Evolutionary conservation across 441 rosid genomes (phyloP).

Genomic region (Cnidoscolus chayamansa): DNA sequence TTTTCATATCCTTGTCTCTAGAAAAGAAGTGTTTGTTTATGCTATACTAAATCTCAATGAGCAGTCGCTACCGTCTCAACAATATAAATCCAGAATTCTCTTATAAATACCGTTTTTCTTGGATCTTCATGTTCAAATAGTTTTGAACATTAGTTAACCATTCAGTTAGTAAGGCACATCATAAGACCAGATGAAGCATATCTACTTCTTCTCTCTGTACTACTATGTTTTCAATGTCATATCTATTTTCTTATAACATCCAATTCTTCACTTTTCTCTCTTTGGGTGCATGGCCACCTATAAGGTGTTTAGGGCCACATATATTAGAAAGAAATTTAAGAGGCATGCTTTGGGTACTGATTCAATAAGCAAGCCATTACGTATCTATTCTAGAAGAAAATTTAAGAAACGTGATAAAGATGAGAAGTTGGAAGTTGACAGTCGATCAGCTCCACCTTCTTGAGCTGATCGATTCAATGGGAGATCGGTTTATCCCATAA

Average conservation of each 20-base stretch:
- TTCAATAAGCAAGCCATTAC: no score
- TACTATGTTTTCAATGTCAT: not conserved
- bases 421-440: no score
- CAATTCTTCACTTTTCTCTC: not conserved
- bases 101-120: not conserved
- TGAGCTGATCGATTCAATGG: no score
- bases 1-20: slow-evolving; percentile 1
- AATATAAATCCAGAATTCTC: not conserved
- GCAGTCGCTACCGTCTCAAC: not conserved
- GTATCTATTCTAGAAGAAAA: no score
- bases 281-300: no score
- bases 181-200: not conserved
- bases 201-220: not conserved
- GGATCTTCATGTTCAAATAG: slow-evolving; percentile 6
- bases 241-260: not conserved
- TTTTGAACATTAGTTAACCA: not conserved
- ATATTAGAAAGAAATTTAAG: no score
- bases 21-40: not conserved
- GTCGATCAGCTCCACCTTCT: no score
- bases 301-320: no score
- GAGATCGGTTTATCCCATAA: no score
- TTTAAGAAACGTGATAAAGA: no score
- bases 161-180: not conserved
- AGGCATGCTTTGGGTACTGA: no score
- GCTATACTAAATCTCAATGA: not conserved